Base-by-base conservation (phyloP, 2,329 filamentous ascomycete species). In the Trichoderma pleuroti region DNA sequence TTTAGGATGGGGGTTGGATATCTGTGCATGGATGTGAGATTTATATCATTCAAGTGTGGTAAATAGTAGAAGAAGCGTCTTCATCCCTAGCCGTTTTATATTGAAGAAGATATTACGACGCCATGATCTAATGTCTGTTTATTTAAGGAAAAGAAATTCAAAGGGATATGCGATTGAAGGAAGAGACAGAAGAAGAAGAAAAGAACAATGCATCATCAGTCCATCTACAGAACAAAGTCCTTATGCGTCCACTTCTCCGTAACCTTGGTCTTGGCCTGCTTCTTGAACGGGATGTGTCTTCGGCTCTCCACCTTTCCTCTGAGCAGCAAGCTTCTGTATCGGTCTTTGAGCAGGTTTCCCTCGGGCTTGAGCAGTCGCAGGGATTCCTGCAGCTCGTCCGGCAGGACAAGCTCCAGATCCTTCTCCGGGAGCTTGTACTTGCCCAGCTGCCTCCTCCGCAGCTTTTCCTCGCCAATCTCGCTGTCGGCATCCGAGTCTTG, bases 201-300 rank as follows among this genome's bases (percentile, higher is more conserved):
- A 18, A 49, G 24, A 30, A 11, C 32, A 14, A 52, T 4, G 7
- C 28, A 30, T 34, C 26, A 49, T 34, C 56, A 28, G 36, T 12
- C 54, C 16, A 16, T 68, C 57, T 74, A 75, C 49, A 82, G 73
- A 62, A 76, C 75, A 74, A 97, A 99, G 80, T 99, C 96, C 86
- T 99, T 99, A 85, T 97, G 93, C 57, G 91, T 90, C 96, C 96
- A 99, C 83, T 98, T 99, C 87, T 98, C 96, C 8, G 93, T 97
- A 65, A 90, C 82, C 80, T 92, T 93, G 75, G 85, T 90, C 86
- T 90, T 94, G 73, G 89, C 88, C 85, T 96, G 93, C 86, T 93
- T 97, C 77, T 87, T 87, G 83, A 96, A 95, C 8, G 91, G 88
- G 71, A 95, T 88, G 66, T 91, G 90, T 79, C 91, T 91, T 76